Evolutionary conservation across 352 stramenopile species (phyloP).

Genomic region (Globisporangium middletonii): DNA sequence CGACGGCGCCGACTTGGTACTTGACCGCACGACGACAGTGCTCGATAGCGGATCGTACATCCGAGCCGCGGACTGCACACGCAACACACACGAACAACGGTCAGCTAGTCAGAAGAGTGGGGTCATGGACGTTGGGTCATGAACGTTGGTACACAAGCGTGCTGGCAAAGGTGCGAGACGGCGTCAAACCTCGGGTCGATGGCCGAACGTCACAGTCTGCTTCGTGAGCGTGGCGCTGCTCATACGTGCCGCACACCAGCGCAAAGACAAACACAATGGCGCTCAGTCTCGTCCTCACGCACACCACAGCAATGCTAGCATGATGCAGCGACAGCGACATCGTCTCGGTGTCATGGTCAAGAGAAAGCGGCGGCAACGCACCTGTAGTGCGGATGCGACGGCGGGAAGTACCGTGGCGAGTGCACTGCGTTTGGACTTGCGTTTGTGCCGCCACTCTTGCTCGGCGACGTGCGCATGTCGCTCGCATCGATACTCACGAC

Average conservation of each 20-base stretch:
- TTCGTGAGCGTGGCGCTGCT: conserved; percentile 29
- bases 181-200: conserved; percentile 31
- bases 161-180: background rate
- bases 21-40: conserved; percentile 17
- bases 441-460: background rate
- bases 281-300: background rate
- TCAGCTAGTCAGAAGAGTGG: background rate
- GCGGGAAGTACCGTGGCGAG: conserved; percentile 16
- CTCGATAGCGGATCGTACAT: conserved; percentile 68
- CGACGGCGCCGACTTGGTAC: conserved; percentile 6
- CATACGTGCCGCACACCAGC: background rate
- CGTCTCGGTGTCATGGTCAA: background rate
- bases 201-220: conserved; percentile 59
- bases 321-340: background rate
- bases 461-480: conserved; percentile 23
- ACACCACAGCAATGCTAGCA: background rate
- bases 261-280: background rate
- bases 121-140: no score
- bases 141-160: no score
- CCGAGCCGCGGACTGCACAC: conserved; percentile 45
- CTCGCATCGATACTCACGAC: conserved; percentile 50
- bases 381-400: conserved; percentile 32
- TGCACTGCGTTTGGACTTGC: conserved; percentile 6
- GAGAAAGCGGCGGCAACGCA: conserved; percentile 5
- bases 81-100: background rate